Percentiles rank a stretch among this genome's conserved stretches.
These are phyloP conservation scores for Cenchrus americanus DNA, from an alignment of 176 grass and related monocot genomes.

Conservation along the genomic window DNA sequence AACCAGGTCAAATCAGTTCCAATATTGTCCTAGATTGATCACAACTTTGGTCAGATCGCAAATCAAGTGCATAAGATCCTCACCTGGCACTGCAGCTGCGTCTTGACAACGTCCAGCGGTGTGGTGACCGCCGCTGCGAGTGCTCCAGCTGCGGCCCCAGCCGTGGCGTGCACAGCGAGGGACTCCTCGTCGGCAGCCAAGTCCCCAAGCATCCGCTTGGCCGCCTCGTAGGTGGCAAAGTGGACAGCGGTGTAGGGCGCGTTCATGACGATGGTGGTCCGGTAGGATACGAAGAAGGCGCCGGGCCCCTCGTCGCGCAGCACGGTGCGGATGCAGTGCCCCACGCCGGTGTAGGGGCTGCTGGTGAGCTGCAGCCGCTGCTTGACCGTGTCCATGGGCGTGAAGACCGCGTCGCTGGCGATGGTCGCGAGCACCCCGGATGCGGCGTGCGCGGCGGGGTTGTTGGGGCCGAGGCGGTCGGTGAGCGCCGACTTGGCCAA, in stretches of 20 bases:
- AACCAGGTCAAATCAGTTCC: slow-evolving; percentile 3
- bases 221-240: slow-evolving; percentile 87
- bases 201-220: slow-evolving; percentile 71
- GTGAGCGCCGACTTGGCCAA: slow-evolving; percentile 63
- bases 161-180: slow-evolving; percentile 75
- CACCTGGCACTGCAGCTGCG: slow-evolving; percentile 96
- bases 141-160: slow-evolving; percentile 76
- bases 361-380: slow-evolving; percentile 88
- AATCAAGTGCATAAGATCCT: slow-evolving; percentile 32
- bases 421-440: slow-evolving; percentile 80
- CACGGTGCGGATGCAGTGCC: slow-evolving; percentile 75
- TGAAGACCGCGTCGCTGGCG: slow-evolving; percentile 82
- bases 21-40: neutral
- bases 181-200: slow-evolving; percentile 69
- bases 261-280: slow-evolving; percentile 88
- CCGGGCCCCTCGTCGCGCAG: slow-evolving; percentile 67
- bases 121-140: slow-evolving; percentile 72
- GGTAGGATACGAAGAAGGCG: slow-evolving; percentile 76
- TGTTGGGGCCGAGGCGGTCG: slow-evolving; percentile 65
- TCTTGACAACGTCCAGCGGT: slow-evolving; percentile 86
- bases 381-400: slow-evolving; percentile 95
- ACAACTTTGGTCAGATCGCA: neutral
- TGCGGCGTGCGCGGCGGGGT: slow-evolving; percentile 73
- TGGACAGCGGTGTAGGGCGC: slow-evolving; percentile 84
- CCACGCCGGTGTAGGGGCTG: slow-evolving; percentile 77